Base-by-base conservation (phyloP, 805 yeast genomes). In the Millerozyma miso region DNA sequence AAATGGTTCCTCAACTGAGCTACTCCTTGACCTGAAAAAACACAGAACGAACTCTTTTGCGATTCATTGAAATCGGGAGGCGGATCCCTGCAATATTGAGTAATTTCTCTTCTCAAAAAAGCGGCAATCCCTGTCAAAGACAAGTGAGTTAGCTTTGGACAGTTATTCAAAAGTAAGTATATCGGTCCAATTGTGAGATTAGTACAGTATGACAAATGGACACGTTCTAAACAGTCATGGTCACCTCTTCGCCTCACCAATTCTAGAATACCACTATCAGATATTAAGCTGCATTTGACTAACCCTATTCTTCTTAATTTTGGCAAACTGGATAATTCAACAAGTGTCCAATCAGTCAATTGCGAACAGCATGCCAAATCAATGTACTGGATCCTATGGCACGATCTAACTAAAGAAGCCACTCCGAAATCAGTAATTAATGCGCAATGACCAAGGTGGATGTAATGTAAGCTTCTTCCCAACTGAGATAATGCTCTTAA, bases 361-460 rank as follows among this genome's bases (percentile, higher is more conserved):
- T 88, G 95, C 1, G 84, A 73, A 60, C 99, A 91, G 63, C 97
- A 90, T 13, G 98, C 98, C 46, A 93, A 77, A 65, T 91, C 99
- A 49, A 91, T 88, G 61, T 90, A 91, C 55, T 88, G 95, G 44
- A 91, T 80, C 45, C 96, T 73, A 44, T 85, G 85, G 57, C 98
- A 93, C 37, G 77, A 74, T 49, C 84, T 76, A 10, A 88, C 86
- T 46, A 91, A 70, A 8, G 77, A 73, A 20, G 79, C 76, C 14
- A 93, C 93, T 16, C 97, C 97, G 47, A 73, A 77, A 65, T 91
- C 98, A 1, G 97, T 91, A 44, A 91, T 85, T 56, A 85, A 80
- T 37, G 81, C 77, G 68, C 99, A 93, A 67, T 91, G 98, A 14
- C 98, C 98, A 47, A 91, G 74, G 66, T 93, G 98, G 39, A 93